These are phyloP conservation scores for Blastobotrys buckinghamii DNA, from an alignment of 1,139 yeast genomes.

Conservation along the genomic window DNA sequence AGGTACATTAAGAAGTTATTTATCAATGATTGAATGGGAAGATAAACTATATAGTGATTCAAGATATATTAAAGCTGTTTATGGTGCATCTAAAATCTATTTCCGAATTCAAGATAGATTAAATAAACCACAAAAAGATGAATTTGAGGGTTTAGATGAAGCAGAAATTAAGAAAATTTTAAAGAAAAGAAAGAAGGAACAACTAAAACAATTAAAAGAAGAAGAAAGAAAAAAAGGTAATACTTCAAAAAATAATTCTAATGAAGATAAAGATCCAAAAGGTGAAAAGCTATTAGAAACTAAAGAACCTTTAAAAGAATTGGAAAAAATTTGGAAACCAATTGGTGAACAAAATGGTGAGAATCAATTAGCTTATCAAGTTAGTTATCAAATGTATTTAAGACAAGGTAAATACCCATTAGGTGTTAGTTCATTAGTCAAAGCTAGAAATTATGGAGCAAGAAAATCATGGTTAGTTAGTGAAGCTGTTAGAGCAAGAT, in stretches of 20 bases:
- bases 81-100: constrained; percentile 59
- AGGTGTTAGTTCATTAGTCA: constrained; percentile 40
- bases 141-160: constrained; percentile 25
- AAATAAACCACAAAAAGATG: constrained; percentile 12
- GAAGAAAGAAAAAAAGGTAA: constrained; percentile 36
- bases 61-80: constrained; percentile 60
- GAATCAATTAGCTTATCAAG: constrained; percentile 32
- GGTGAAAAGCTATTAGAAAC: constrained; percentile 37
- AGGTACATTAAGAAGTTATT: constrained; percentile 83
- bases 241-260: constrained; percentile 23
- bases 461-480: constrained; percentile 26
- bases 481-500: constrained; percentile 25
- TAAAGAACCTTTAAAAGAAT: constrained; percentile 38
- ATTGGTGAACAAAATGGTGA: constrained; percentile 32
- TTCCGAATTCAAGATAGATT: constrained; percentile 36
- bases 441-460: constrained; percentile 32
- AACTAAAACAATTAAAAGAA: constrained; percentile 36
- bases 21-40: constrained; percentile 75
- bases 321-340: constrained; percentile 35
- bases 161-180: constrained; percentile 31
- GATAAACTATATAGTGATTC: constrained; percentile 66
- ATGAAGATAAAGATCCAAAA: constrained; percentile 40
- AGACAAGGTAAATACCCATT: constrained; percentile 42
- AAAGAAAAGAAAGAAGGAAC: constrained; percentile 39
- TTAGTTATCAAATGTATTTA: constrained; percentile 42